These are phyloP conservation scores for Syzygium aromaticum DNA, from an alignment of 345 rosid genomes.

Conservation along the genomic window DNA sequence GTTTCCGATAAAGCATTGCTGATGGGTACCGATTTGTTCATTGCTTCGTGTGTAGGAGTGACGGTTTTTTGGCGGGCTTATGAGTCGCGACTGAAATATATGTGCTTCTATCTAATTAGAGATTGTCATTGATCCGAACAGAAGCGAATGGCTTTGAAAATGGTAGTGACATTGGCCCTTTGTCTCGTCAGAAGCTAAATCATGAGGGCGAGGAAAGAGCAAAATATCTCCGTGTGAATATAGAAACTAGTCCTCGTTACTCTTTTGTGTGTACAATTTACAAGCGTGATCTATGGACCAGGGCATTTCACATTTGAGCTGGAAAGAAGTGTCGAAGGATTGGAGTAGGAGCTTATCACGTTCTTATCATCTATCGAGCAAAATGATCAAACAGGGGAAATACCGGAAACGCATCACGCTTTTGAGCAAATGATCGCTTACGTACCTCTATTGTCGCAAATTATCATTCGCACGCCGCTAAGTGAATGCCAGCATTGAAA, in stretches of 20 bases:
- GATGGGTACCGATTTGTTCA: neutral
- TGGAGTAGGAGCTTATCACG: neutral
- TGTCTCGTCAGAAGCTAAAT: neutral
- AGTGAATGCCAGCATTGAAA: neutral
- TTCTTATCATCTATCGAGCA: neutral
- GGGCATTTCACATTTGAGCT: neutral
- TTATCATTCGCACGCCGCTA: neutral
- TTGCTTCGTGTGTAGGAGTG: neutral
- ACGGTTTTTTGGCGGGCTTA: neutral
- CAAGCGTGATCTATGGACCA: neutral
- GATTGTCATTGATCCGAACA: neutral
- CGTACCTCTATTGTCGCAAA: neutral
- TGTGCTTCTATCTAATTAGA: neutral
- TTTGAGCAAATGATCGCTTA: neutral
- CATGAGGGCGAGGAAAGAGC: neutral
- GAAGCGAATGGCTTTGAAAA: neutral
- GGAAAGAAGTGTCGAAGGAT: neutral
- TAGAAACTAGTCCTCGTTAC: neutral
- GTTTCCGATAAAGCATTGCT: neutral
- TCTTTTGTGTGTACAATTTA: neutral
- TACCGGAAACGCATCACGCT: neutral
- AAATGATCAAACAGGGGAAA: neutral
- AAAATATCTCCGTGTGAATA: neutral
- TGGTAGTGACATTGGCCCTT: neutral
- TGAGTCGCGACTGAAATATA: neutral